Evolutionary conservation across 2,329 filamentous ascomycete species (phyloP), one percentile per base, ranked within the genome.

Genomic region (Ceratocystis huliohia): DNA sequence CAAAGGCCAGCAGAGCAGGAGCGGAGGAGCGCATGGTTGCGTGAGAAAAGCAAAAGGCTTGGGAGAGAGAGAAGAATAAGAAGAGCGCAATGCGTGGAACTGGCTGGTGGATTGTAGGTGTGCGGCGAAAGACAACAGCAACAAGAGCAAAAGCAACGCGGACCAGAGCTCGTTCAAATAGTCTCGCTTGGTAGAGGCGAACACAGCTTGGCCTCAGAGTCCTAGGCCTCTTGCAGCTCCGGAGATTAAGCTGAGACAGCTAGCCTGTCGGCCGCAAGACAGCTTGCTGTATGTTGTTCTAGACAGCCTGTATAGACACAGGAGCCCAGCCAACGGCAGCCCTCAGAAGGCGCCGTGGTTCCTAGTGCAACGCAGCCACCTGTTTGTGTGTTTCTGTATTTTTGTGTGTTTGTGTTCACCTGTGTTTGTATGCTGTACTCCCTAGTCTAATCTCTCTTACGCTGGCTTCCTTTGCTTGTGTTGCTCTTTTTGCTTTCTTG

Each of bases 1-100:
- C 71, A 5, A 73, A 69, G 45, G 73, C 73, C 67, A 76, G 70
- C 28, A 75, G 66, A 63, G 74, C 70, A 46, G 71, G 68, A 44
- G 68, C 66, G 62, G 70, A 59, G 65, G 72, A 63, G 65, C 72
- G 44, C 50, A 72, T 68, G 67, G 1, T 28, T 53, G 48, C 13
- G 20, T 3, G 20, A 5, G 25, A 7, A 48, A 15, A 48, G 45
- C 4, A n/a, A 20, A 48, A n/a, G 45, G 45, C 1, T 48, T 8
- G 17, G n/a, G 17, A 8, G 46, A 22, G 22, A 22, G 6, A 10
- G 45, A 46, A 46, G 44, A 46, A 46, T 3, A 6, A 46, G 44
- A 20, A 25, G 46, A 22, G 45, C 45, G 17, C 15, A 48, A 48
- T 5, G 20, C 17, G 17, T 48, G 22, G 48, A 28, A 15, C 48